These are phyloP conservation scores for Globisporangium paddicum DNA, from an alignment of 352 stramenopile species.

Conservation along the genomic window DNA sequence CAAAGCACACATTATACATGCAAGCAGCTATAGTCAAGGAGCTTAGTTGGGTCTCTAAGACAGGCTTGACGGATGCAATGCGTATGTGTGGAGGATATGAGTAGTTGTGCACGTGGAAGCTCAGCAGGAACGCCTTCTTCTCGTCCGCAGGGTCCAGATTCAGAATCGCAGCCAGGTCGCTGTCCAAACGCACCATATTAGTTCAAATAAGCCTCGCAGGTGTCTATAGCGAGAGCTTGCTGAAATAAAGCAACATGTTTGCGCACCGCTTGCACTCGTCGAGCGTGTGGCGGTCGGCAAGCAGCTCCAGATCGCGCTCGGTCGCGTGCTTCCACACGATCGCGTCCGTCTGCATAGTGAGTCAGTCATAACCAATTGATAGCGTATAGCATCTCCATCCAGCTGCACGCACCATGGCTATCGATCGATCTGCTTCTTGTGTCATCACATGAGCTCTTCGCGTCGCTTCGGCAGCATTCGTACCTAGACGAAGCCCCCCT, in stretches of 20 bases:
- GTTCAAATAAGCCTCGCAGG: no score
- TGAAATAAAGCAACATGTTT: neutral
- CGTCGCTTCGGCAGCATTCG: no score
- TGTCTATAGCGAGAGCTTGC: no score
- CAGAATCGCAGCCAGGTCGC: conserved; percentile 47
- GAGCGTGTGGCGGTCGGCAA: conserved; percentile 35
- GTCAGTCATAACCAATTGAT: neutral
- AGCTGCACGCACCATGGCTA: neutral
- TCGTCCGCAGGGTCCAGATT: conserved; percentile 30
- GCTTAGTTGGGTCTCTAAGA: neutral
- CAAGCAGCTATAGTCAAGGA: conserved; percentile 2
- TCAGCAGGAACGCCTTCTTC: conserved; percentile 40
- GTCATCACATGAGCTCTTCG: neutral
- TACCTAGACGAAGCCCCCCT: no score
- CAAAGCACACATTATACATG: conserved; percentile 1
- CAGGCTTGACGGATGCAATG: neutral
- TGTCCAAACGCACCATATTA: conserved; percentile 9
- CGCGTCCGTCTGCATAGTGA: conserved; percentile 29
- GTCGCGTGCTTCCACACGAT: conserved; percentile 58
- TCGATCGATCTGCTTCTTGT: no score
- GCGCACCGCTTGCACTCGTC: conserved; percentile 56
- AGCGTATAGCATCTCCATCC: neutral
- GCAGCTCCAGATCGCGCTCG: conserved; percentile 28
- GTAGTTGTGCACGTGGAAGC: conserved; percentile 61
- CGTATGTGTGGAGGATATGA: conserved; percentile 39